These are phyloP conservation scores for Geotrichum restrictum DNA, from an alignment of 1,139 yeast species.

Conservation along the genomic window DNA sequence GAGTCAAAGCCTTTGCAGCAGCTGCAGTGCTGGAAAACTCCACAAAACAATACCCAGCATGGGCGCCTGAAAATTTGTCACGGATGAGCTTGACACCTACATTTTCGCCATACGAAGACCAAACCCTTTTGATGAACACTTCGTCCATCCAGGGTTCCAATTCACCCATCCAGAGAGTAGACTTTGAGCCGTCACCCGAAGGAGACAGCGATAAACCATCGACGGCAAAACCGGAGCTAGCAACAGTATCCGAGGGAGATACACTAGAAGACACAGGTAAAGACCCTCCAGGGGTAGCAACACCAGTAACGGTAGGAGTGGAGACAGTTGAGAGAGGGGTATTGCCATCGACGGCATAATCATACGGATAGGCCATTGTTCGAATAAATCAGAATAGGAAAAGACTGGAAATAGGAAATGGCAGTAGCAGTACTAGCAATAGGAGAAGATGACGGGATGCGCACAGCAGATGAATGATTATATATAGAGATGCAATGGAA, in stretches of 20 bases:
- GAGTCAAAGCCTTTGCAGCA: conserved; percentile 62
- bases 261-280: conserved; percentile 1
- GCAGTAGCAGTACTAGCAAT: neutral
- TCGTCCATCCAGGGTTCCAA: conserved; percentile 85
- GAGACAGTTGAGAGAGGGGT: neutral
- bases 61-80: conserved; percentile 46
- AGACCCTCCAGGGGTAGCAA: conserved; percentile 2
- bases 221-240: neutral
- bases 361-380: conserved; percentile 16
- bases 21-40: conserved; percentile 64
- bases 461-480: neutral
- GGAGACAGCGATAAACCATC: conserved; percentile 1
- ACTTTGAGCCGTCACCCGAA: conserved; percentile 21
- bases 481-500: too few relatives aligned
- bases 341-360: conserved; percentile 8
- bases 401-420: neutral
- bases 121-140: conserved; percentile 56
- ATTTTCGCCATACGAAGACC: conserved; percentile 53
- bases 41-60: conserved; percentile 81
- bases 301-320: neutral
- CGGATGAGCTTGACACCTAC: conserved; percentile 60
- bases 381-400: neutral
- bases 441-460: neutral
- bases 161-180: conserved; percentile 88
- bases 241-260: neutral